These are phyloP conservation scores for Casaregolazyma lundiana DNA, from an alignment of 1,139 yeast species.

Conservation along the genomic window DNA sequence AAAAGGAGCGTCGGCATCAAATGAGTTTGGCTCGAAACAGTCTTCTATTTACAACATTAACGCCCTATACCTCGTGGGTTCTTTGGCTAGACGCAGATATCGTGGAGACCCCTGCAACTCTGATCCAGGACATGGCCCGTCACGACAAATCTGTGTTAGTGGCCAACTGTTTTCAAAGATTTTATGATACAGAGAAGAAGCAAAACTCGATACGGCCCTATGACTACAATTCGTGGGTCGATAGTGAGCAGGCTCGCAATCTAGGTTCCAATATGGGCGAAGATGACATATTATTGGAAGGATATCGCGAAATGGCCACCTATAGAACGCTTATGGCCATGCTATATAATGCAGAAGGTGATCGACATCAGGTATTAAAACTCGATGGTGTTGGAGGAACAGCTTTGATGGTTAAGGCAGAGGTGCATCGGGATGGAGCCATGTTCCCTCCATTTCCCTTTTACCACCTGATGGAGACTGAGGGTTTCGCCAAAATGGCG, in stretches of 20 bases:
- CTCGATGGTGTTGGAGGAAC: constrained; percentile 97
- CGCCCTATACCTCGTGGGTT: constrained; percentile 90
- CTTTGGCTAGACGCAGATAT: constrained; percentile 95
- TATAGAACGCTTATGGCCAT: constrained; percentile 95
- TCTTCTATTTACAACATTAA: constrained; percentile 78
- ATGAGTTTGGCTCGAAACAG: constrained; percentile 96
- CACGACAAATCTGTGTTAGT: constrained; percentile 85
- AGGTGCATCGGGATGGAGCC: constrained; percentile 97
- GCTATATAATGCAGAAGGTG: constrained; percentile 64
- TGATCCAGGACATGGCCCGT: constrained; percentile 81
- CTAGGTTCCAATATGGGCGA: constrained; percentile 68
- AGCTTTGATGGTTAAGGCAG: constrained; percentile 90
- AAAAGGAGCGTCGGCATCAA: constrained; percentile 78
- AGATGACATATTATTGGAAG: constrained; percentile 88
- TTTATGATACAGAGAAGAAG: constrained; percentile 50
- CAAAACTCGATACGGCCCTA: constrained; percentile 72
- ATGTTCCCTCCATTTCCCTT: constrained; percentile 99
- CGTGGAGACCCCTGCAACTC: constrained; percentile 74
- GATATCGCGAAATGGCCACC: constrained; percentile 88
- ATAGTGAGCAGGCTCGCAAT: constrained; percentile 76
- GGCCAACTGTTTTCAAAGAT: constrained; percentile 91
- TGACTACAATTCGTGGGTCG: constrained; percentile 96
- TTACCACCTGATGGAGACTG: constrained; percentile 93
- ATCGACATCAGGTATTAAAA: constrained; percentile 54
- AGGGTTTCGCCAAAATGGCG: constrained; percentile 98